A percentile compares a stretch with the other conserved stretches of the same genome.
Conservation (phyloP, 139 green algal species). For the Trebouxia sp. region DNA sequence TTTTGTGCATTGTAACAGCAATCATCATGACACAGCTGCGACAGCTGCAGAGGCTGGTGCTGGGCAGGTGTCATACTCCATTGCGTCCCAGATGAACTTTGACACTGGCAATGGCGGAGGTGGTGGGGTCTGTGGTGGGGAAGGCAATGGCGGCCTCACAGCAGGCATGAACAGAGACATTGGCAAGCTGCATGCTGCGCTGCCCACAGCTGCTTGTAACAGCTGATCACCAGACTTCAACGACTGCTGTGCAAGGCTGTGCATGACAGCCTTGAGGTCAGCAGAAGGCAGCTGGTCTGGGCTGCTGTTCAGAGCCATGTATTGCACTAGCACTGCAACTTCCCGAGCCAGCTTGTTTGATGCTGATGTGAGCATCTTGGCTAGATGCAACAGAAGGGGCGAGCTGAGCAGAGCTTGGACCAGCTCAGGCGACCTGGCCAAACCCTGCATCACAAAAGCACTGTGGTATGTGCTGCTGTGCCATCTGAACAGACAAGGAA, state of each 20-base stretch:
- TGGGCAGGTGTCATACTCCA: background rate
- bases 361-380: background rate
- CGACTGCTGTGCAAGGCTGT: slow-evolving; percentile 3
- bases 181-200: slow-evolving; percentile 20
- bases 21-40: background rate
- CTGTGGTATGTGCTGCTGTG: too few species aligned
- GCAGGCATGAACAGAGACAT: background rate
- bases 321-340: background rate
- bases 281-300: slow-evolving; percentile 21
- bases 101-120: slow-evolving; percentile 5
- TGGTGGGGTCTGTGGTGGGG: background rate
- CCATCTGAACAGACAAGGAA: background rate
- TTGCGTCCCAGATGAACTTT: slow-evolving; percentile 14
- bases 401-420: background rate
- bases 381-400: background rate
- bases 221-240: background rate
- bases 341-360: slow-evolving; percentile 6
- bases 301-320: background rate
- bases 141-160: background rate
- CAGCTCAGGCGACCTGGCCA: background rate
- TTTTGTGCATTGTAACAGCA: background rate
- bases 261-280: slow-evolving; percentile 3
- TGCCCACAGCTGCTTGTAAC: slow-evolving; percentile 16
- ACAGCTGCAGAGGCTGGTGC: background rate
- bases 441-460: background rate